A percentile compares a stretch with the other conserved stretches of the same genome.
phyloP scores from a whole-genome alignment of 176 grass and related monocot species.

The Carex myosuroides region DNA sequence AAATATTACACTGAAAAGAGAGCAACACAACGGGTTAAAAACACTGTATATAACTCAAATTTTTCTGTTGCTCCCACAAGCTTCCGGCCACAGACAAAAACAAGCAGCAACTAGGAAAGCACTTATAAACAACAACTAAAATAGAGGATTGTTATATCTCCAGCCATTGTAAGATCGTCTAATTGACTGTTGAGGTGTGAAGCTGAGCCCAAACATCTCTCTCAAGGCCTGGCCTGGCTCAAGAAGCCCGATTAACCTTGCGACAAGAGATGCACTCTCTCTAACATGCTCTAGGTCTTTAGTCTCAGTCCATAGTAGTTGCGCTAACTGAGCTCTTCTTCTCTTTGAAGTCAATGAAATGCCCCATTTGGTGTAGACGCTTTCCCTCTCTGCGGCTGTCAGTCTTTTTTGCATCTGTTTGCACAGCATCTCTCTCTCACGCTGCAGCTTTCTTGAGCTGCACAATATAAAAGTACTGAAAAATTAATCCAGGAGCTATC shows the following conservation, averaged over 20 bases:
- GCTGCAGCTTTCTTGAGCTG: slow-evolving; percentile 69
- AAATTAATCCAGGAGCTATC: neutral
- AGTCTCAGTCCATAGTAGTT: slow-evolving; percentile 63
- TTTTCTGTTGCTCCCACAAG: neutral
- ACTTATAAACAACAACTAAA: slow-evolving; percentile 28
- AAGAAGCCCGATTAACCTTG: slow-evolving; percentile 68
- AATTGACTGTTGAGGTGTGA: slow-evolving; percentile 55
- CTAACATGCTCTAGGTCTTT: slow-evolving; percentile 74
- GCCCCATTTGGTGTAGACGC: slow-evolving; percentile 86
- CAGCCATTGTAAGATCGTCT: slow-evolving; percentile 53
- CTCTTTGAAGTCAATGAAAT: slow-evolving; percentile 67
- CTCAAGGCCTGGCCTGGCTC: slow-evolving; percentile 72
- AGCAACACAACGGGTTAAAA: neutral
- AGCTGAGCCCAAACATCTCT: slow-evolving; percentile 98
- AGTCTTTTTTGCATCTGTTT: slow-evolving; percentile 76
- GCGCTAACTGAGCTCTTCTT: slow-evolving; percentile 61
- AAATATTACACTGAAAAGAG: neutral
- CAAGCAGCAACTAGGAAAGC: slow-evolving; percentile 15
- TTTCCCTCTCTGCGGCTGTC: slow-evolving; percentile 58
- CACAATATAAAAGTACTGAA: neutral
- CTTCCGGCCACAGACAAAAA: slow-evolving; percentile 23
- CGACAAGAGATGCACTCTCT: slow-evolving; percentile 77
- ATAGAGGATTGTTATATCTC: slow-evolving; percentile 51
- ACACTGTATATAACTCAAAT: neutral
- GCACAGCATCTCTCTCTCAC: slow-evolving; percentile 84